Conservation (phyloP, 2,329 filamentous ascomycete genomes). For the Neocucurbitaria cava region DNA sequence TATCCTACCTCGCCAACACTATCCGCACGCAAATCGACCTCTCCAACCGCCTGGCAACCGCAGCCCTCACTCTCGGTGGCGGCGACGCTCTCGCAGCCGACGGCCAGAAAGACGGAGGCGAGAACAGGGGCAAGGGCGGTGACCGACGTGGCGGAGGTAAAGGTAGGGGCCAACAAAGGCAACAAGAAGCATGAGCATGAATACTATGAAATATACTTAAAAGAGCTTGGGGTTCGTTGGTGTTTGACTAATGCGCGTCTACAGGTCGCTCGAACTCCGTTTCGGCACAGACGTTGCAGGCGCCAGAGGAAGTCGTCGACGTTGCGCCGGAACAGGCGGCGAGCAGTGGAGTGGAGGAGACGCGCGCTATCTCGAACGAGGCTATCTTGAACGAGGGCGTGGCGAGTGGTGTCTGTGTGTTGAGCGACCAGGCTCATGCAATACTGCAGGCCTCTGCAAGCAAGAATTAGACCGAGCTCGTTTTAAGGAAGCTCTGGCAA, state of each 20-base stretch:
- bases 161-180: conserved; percentile 41
- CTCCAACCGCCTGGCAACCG: conserved; percentile 86
- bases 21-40: conserved; percentile 99
- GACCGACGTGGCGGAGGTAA: conserved; percentile 41
- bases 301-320: not conserved
- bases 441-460: conserved; percentile 15
- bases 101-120: conserved; percentile 42
- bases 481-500: conserved; percentile 18
- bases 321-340: not conserved
- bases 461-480: conserved; percentile 18
- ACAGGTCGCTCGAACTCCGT: not conserved
- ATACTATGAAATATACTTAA: conserved; percentile 16
- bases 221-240: conserved; percentile 29
- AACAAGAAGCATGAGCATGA: conserved; percentile 41
- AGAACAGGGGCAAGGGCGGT: conserved; percentile 37
- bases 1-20: conserved; percentile 97
- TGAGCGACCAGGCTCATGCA: conserved; percentile 9
- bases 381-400: too few relatives aligned
- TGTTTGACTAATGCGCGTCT: conserved; percentile 24
- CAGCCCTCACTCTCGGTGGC: conserved; percentile 57
- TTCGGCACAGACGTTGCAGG: not conserved
- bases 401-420: too few relatives aligned
- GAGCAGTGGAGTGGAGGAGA: not conserved
- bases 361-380: not conserved
- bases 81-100: conserved; percentile 47